Evolutionary conservation across 2,329 filamentous ascomycete genomes (phyloP), one percentile per base, ranked within the genome.

Genomic region (Aureobasidium sp.): DNA sequence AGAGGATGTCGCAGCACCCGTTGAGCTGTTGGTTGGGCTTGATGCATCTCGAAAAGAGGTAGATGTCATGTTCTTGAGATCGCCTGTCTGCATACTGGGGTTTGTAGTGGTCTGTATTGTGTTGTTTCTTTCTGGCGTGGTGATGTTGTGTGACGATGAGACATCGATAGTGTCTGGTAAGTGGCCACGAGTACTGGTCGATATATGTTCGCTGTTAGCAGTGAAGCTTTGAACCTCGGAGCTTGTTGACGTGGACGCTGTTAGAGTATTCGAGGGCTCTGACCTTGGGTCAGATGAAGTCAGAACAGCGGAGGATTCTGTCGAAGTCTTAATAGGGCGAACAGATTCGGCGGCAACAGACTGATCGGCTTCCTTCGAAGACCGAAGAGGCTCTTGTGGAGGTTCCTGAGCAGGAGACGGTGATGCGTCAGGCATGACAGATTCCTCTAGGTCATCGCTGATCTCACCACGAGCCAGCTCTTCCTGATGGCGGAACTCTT

Each of bases 401-500:
- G 56, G 49, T 36, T 66, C 60, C 25, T 63, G 64, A 36, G 37
- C 44, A 36, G 52, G n/a, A 31, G 49, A 31, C 20, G 39, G 41
- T 9, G 52, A 60, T 14, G 57, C 57, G 45, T 57, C 60, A 25
- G 62, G 53, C 34, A 47, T 58, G 22, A 62, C 41, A 48, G 81
- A 79, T 47, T 78, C 75, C 36, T 84, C 79, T 20, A 85, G 83
- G 17, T 88, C 85, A n/a, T 87, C 83, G 61, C 84, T 83, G 17
- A 83, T 78, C 12, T 84, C 82, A 0, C 76, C 79, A 39, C 81
- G 77, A 20, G 81, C 78, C 44, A 81, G 78, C 66, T 95, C 90
- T 62, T 89, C 87, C 61, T 96, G 89, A 71, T 93, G 91, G 78
- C 89, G 90, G 62, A 93, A 92, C 72, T 99, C 91, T 69, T 97